Evolutionary conservation across 2,329 filamentous ascomycete species (phyloP), one percentile per base, ranked within the genome.

Genomic region (Phialocephala subalpina): DNA sequence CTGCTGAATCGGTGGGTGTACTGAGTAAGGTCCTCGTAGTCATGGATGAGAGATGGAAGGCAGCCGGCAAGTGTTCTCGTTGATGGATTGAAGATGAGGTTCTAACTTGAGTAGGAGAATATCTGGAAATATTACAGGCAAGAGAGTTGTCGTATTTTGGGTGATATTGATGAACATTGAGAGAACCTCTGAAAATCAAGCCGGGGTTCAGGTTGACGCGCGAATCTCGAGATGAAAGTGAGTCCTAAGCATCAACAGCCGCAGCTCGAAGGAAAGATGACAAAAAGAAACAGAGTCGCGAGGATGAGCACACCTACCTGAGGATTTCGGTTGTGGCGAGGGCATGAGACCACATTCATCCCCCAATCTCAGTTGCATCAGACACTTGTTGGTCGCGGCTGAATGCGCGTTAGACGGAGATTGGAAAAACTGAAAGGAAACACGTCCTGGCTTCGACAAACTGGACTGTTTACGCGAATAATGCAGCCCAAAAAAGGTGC

Each of bases 71-170:
- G 45, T 49, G 7, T 2, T 22, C 6, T 22, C 20, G 38, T 5
- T n/a, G 4, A 42, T 38, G 4, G 11, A n/a, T 3, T 49, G 14
- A 16, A 22, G n/a, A 22, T 2, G n/a, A 22, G 22, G 11, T n/a
- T n/a, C 45, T 49, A n/a, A 49, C 14, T 49, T 22, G 45, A 49
- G n/a, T 49, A 49, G 45, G 45, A 25, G 45, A 49, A 25, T 49
- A 49, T 49, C n/a, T 49, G n/a, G 45, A 49, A n/a, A 49, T 49
- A 1, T 25, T 49, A 12, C 45, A 49, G 45, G 45, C 45, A 8
- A 49, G 45, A 49, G n/a, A 49, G 20, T 49, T 49, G 45, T 20
- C 45, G 1, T 49, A 49, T 12, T 49, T 49, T 14, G 45, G n/a
- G n/a, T 25, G n/a, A 49, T 2, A 16, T 22, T 11, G n/a, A 49